A percentile compares a stretch with the other conserved stretches of the same genome.
Conservation (phyloP, 2,329 filamentous ascomycete genomes). For the Cadophora luteo-olivacea region DNA sequence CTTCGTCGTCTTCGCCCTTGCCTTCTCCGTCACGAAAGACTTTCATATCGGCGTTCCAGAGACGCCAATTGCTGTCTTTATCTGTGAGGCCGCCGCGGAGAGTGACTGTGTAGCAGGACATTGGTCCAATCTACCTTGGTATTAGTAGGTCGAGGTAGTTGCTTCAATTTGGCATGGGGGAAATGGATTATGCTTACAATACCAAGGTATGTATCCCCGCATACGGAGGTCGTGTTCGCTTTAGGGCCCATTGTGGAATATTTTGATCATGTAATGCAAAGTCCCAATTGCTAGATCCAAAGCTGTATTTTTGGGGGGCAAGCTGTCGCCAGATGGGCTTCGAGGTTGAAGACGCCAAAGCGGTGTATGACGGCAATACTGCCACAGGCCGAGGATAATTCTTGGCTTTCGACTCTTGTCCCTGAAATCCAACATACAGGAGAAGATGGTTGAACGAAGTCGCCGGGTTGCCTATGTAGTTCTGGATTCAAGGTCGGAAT, state of each 20-base stretch:
- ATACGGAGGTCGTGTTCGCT: background rate
- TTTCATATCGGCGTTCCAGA: slow-evolving; percentile 27
- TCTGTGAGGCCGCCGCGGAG: slow-evolving; percentile 22
- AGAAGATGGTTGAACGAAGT: no score
- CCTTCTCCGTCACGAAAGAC: slow-evolving; percentile 22
- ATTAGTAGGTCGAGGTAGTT: background rate
- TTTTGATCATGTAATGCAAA: background rate
- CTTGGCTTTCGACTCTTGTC: no score
- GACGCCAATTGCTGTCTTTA: slow-evolving; percentile 19
- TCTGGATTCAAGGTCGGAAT: no score
- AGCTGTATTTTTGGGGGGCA: no score
- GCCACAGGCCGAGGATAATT: no score
- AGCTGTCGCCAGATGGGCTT: background rate
- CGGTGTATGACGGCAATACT: background rate
- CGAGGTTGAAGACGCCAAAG: background rate
- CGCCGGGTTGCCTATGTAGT: no score
- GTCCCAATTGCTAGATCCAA: background rate
- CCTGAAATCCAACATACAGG: no score
- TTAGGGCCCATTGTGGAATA: background rate
- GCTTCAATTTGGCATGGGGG: no score
- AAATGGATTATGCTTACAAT: background rate
- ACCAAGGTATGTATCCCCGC: slow-evolving; percentile 7
- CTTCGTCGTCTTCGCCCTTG: slow-evolving; percentile 20
- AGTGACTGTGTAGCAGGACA: slow-evolving; percentile 19
- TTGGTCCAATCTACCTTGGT: slow-evolving; percentile 5